Conservation (phyloP, 176 grass and related monocot species). For the Elaeis guineensis region DNA sequence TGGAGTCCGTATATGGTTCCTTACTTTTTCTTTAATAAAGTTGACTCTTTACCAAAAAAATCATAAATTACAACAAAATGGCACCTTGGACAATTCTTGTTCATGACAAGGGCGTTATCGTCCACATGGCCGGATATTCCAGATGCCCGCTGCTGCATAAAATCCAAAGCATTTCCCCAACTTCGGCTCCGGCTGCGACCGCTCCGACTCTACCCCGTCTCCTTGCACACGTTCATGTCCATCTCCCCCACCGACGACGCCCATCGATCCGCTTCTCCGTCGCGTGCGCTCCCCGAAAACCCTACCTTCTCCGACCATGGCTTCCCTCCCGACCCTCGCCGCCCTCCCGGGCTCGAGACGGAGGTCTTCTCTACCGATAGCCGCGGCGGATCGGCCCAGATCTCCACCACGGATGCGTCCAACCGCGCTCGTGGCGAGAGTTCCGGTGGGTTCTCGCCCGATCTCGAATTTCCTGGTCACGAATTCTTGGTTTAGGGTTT, state of each 20-base stretch:
- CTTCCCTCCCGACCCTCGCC: conserved; percentile 19
- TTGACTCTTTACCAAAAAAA: no score
- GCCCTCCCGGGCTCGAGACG: conserved; percentile 12
- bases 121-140: no score
- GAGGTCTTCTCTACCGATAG: conserved; percentile 8
- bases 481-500: background rate
- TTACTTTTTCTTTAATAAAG: no score
- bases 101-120: no score
- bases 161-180: no score
- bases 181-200: no score
- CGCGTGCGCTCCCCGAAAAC: conserved; percentile 9
- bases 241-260: conserved; percentile 15
- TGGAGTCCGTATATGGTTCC: no score
- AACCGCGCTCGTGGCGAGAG: background rate
- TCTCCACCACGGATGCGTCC: background rate
- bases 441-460: conserved; percentile 27
- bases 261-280: conserved; percentile 7
- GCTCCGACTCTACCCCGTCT: background rate
- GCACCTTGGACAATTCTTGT: no score
- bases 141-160: no score
- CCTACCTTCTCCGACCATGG: conserved; percentile 49
- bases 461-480: background rate
- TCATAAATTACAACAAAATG: no score
- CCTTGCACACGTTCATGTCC: conserved; percentile 20
- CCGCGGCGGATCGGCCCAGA: background rate